These are phyloP conservation scores for Arthroderma sp. DNA, from an alignment of 2,329 filamentous ascomycete genomes.

Conservation along the genomic window DNA sequence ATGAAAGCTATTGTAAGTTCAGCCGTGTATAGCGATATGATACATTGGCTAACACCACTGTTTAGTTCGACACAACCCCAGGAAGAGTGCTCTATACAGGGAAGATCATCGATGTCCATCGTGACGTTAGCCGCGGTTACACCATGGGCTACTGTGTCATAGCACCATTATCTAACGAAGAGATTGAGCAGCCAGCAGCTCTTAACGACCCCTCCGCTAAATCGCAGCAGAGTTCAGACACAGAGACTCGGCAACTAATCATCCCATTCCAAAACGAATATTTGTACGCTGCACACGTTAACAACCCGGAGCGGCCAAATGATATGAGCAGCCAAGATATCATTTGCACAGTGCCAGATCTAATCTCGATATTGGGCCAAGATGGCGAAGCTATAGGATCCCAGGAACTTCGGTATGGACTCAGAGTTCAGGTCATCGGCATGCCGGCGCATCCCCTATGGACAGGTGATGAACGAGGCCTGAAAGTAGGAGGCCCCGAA, in stretches of 20 bases:
- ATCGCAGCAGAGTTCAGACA: not conserved
- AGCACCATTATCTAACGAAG: slow-evolving; percentile 14
- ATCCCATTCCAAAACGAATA: slow-evolving; percentile 20
- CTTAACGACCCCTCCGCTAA: not conserved
- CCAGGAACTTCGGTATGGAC: slow-evolving; percentile 39
- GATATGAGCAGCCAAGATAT: slow-evolving; percentile 10
- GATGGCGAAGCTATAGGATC: slow-evolving; percentile 40
- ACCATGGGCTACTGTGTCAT: slow-evolving; percentile 23
- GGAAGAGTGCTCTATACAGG: slow-evolving; percentile 31
- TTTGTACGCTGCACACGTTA: slow-evolving; percentile 14
- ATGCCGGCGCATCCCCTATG: slow-evolving; percentile 39
- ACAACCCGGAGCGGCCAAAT: slow-evolving; percentile 6
- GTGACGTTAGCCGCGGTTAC: slow-evolving; percentile 25
- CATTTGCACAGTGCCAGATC: slow-evolving; percentile 22
- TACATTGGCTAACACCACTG: slow-evolving; percentile 4
- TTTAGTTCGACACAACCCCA: slow-evolving; percentile 16
- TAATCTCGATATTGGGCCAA: slow-evolving; percentile 26
- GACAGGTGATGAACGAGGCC: slow-evolving; percentile 26
- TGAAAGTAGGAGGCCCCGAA: slow-evolving; percentile 29
- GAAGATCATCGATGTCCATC: slow-evolving; percentile 31
- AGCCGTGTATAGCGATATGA: not conserved
- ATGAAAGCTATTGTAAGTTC: slow-evolving; percentile 30
- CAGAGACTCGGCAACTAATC: slow-evolving; percentile 11
- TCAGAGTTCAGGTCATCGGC: slow-evolving; percentile 39
- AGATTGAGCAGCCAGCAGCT: slow-evolving; percentile 5